Base-by-base conservation (phyloP, 1,139 yeast genomes). In the Pneumocystis wakefieldiae region DNA sequence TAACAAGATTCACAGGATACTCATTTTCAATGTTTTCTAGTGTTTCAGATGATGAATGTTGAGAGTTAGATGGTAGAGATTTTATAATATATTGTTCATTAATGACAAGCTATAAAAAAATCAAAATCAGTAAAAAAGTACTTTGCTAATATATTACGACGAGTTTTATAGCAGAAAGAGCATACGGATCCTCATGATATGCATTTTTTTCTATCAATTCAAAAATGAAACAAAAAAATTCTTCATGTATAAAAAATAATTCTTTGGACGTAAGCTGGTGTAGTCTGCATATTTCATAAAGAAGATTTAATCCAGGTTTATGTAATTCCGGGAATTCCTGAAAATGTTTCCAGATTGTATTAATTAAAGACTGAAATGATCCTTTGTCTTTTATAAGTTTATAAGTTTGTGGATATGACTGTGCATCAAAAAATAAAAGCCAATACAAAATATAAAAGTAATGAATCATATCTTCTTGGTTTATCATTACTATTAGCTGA, bases 61-160 rank as follows among this genome's bases (percentile, higher is more conserved):
- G 62, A 62, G 42, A 60, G 39, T n/a, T 79, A 71, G 41, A 81
- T 69, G 19, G 78, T 78, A 57, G 79, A 78, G 70, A 81, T 79
- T 2, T 83, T 62, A 88, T 85, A 81, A 90, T 81, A 72, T 83
- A 90, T 72, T 90, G 96, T 71, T 90, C 96, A 72, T 89, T 89
- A 28, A 90, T 76, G 1, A 88, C 82, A 60, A 90, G 76, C 59
- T 57, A 57, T 39, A 39, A 37, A 39, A 24, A 37, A 19, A 29
- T 37, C 19, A 37, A 37, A 37, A 28, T 37, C 28, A 19, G 3
- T 28, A 57, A 57, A 37, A 57, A 57, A 17, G 10, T 8, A 48
- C 12, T 19, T 4, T 1, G 4, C 28, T 48, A 24, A 12, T 8
- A 48, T 39, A 24, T 57, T 57, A 57, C 59, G 10, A 89, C 73